Evolutionary conservation across 2,329 filamentous ascomycete genomes (phyloP).

Genomic region (Colletotrichum gigasporum): DNA sequence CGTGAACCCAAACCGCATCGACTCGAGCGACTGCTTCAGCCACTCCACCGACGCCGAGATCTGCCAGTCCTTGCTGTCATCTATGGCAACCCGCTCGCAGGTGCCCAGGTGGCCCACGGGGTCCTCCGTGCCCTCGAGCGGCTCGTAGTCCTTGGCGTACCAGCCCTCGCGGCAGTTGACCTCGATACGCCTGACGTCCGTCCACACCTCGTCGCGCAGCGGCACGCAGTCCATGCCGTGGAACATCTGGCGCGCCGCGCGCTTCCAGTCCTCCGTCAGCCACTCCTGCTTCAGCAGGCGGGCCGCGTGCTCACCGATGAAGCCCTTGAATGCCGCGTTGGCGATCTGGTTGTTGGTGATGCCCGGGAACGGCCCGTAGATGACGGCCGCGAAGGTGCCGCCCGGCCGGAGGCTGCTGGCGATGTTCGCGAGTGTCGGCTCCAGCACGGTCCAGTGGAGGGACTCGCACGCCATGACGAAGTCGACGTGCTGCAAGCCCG

Average conservation of each 20-base stretch:
- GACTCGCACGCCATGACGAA: conserved; percentile 21
- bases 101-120: background rate
- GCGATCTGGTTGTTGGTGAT: conserved; percentile 7
- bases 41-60: conserved; percentile 13
- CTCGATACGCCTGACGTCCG: conserved; percentile 17
- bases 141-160: conserved; percentile 13
- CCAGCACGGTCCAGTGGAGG: conserved; percentile 14
- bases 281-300: background rate
- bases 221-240: conserved; percentile 12
- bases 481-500: background rate
- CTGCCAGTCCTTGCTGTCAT: conserved; percentile 11
- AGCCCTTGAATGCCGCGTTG: conserved; percentile 1
- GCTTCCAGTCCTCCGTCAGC: conserved; percentile 16
- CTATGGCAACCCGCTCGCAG: background rate
- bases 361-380: conserved; percentile 14
- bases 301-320: conserved; percentile 2
- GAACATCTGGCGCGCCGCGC: conserved; percentile 17
- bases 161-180: conserved; percentile 12
- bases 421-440: background rate
- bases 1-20: conserved; percentile 15
- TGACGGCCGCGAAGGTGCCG: conserved; percentile 13
- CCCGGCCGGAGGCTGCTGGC: background rate
- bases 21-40: conserved; percentile 21
- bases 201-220: background rate
- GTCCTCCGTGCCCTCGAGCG: background rate